Evolutionary conservation across 345 rosid genomes (phyloP).

Genomic region (Citrus cavaleriei): DNA sequence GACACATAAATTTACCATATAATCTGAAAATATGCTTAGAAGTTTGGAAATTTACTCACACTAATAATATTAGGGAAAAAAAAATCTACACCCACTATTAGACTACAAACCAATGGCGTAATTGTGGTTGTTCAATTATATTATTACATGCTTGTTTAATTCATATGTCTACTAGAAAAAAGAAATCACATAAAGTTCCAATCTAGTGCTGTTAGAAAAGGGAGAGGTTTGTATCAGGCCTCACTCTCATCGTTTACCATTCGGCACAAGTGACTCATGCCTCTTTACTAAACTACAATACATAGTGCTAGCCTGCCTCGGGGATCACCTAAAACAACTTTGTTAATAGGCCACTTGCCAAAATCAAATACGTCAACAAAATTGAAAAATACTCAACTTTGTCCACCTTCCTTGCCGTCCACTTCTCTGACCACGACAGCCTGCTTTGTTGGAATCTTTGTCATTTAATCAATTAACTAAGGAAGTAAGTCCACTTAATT

Average conservation of each 20-base stretch:
- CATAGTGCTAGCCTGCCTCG: not conserved
- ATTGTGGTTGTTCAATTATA: no score
- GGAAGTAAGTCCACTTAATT: not conserved
- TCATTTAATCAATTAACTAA: not conserved
- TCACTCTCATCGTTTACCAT: not conserved
- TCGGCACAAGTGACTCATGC: conserved; percentile 3
- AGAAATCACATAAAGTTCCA: not conserved
- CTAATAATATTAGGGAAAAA: no score
- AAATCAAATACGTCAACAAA: conserved; percentile 2
- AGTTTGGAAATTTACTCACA: no score
- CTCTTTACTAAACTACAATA: not conserved
- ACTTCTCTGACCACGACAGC: conserved; percentile 16
- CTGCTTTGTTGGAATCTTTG: conserved; percentile 22
- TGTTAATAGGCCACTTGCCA: not conserved
- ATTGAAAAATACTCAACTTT: not conserved
- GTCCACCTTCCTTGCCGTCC: conserved; percentile 26
- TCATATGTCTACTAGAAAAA: no score
- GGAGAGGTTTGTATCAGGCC: not conserved
- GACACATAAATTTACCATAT: no score
- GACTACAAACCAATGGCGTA: no score
- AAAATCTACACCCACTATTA: no score
- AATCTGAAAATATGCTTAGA: no score
- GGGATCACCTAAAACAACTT: not conserved
- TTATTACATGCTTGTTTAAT: no score
- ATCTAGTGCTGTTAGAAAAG: not conserved